Evolutionary conservation across 306 rosid species (phyloP).

Genomic region (Glycyrrhiza uralensis): DNA sequence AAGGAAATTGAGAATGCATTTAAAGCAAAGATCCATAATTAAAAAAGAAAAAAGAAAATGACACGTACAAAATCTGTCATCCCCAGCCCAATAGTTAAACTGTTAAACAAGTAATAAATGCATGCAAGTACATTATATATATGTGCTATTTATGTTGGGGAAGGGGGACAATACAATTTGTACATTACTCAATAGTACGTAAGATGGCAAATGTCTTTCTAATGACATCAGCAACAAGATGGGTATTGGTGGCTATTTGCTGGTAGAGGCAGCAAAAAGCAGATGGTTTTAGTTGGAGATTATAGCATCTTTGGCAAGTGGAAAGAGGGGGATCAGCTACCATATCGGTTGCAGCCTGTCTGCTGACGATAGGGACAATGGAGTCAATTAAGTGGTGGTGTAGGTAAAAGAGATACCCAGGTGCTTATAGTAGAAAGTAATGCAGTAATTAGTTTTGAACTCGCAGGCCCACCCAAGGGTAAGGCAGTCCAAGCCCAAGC

Average conservation of each 20-base stretch:
- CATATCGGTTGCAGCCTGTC: background rate
- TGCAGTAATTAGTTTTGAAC: background rate
- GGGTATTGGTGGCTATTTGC: background rate
- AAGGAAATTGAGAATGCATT: background rate
- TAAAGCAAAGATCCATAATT: background rate
- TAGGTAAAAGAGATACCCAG: background rate
- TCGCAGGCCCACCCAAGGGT: no score
- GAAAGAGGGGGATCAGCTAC: background rate
- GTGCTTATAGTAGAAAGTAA: background rate
- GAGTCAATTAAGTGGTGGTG: background rate
- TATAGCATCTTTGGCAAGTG: background rate
- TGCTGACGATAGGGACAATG: background rate
- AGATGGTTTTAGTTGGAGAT: background rate
- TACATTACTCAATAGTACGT: no score
- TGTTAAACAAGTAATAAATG: no score
- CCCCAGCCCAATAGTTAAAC: no score
- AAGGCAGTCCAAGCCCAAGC: no score
- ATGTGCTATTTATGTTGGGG: no score
- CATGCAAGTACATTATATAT: no score
- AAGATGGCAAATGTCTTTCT: no score
- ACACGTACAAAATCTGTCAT: no score
- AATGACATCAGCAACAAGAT: no score
- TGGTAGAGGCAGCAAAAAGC: background rate
- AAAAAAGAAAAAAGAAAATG: background rate
- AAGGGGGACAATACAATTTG: no score